Percentiles rank a stretch among this genome's conserved stretches.
These are phyloP conservation scores for Lunasporangiospora selenospora DNA, from an alignment of 192 early-diverging fungal species.

Conservation along the genomic window DNA sequence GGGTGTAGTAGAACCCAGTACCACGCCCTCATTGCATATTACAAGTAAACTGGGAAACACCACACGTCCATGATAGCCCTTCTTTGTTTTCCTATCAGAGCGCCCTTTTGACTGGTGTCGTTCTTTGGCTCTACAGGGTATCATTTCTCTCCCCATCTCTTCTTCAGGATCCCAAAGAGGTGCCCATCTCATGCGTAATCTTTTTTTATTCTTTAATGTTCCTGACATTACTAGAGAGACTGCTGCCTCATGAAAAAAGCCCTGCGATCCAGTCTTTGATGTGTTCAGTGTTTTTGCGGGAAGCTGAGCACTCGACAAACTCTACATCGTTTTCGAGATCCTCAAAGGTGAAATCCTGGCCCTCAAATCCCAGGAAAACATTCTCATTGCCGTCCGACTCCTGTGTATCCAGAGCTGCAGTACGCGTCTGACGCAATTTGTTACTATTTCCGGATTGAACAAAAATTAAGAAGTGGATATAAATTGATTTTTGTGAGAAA, in stretches of 20 bases:
- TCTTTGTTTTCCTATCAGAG: too few species aligned
- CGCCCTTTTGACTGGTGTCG: too few species aligned
- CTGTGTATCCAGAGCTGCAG: slow-evolving; percentile 70
- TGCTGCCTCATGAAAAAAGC: slow-evolving; percentile 35
- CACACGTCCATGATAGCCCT: too few species aligned
- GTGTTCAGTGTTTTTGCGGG: slow-evolving; percentile 61
- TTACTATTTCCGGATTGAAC: slow-evolving; percentile 50
- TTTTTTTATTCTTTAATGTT: too few species aligned
- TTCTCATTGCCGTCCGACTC: slow-evolving; percentile 65
- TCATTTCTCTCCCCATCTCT: too few species aligned
- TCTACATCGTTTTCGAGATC: slow-evolving; percentile 75
- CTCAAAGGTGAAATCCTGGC: slow-evolving; percentile 81
- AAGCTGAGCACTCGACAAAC: slow-evolving; percentile 69
- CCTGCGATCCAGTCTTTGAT: slow-evolving; percentile 68
- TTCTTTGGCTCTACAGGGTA: too few species aligned
- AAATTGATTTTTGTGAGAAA: background rate
- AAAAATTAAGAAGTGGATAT: background rate
- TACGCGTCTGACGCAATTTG: slow-evolving; percentile 67
- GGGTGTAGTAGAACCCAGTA: too few species aligned
- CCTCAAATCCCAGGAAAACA: slow-evolving; percentile 82
- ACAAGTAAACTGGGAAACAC: too few species aligned
- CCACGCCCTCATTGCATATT: too few species aligned
- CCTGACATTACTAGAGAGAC: too few species aligned
- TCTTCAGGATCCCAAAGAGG: too few species aligned
- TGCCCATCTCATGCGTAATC: too few species aligned